A percentile compares a stretch with the other conserved stretches of the same genome.
These are phyloP conservation scores for Emericellopsis atlantica DNA, from an alignment of 2,329 filamentous ascomycete genomes.

Conservation along the genomic window DNA sequence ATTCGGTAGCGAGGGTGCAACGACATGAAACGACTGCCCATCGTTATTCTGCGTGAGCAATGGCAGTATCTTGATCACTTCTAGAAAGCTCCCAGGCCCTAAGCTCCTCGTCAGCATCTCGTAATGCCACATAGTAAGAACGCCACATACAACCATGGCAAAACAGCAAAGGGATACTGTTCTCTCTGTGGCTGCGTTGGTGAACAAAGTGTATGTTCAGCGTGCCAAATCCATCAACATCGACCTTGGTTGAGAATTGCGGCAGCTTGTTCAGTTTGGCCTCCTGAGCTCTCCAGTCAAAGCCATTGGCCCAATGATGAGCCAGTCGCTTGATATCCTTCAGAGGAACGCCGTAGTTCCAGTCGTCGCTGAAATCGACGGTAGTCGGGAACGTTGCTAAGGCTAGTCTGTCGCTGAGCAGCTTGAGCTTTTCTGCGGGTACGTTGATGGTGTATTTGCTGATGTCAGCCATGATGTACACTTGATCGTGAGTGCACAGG, in stretches of 20 bases:
- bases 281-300: constrained; percentile 50
- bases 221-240: constrained; percentile 43
- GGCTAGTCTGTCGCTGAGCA: constrained; percentile 17
- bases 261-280: constrained; percentile 43
- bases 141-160: constrained; percentile 43
- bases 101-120: neutral
- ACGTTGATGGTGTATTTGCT: constrained; percentile 5
- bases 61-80: constrained; percentile 50
- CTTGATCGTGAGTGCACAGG: too few relatives aligned
- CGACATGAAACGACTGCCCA: constrained; percentile 36
- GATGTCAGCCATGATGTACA: too few relatives aligned
- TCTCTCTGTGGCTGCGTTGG: constrained; percentile 32
- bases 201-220: constrained; percentile 54
- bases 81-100: constrained; percentile 57
- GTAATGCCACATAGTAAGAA: neutral
- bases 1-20: constrained; percentile 46
- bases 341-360: constrained; percentile 16
- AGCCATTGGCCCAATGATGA: constrained; percentile 29
- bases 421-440: constrained; percentile 14
- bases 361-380: constrained; percentile 18
- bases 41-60: constrained; percentile 21
- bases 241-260: constrained; percentile 40
- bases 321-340: constrained; percentile 20
- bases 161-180: constrained; percentile 53
- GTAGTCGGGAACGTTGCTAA: constrained; percentile 14